Conservation (phyloP, 164 flowering plant genomes). For the Umbilicus rupestris region DNA sequence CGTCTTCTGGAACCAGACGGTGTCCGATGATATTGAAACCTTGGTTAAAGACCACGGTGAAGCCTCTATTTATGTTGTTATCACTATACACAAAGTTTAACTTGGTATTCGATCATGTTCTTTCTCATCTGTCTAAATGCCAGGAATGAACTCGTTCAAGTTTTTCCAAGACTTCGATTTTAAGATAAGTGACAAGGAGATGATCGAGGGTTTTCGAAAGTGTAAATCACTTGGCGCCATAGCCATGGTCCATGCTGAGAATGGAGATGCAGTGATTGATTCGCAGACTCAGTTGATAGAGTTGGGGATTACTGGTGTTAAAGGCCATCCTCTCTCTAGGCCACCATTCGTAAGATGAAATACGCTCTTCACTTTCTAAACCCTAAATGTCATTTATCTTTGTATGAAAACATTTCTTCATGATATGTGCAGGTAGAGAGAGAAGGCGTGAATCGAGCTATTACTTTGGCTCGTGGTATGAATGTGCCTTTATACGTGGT, state of each 20-base stretch:
- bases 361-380: background rate
- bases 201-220: slow-evolving; percentile 67
- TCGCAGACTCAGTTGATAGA: slow-evolving; percentile 83
- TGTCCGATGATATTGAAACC: slow-evolving; percentile 78
- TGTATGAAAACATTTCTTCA: background rate
- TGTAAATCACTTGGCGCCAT: slow-evolving; percentile 97
- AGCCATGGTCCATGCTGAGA: slow-evolving; percentile 98
- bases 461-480: background rate
- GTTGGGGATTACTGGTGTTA: slow-evolving; percentile 91
- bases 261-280: slow-evolving; percentile 90
- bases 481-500: background rate
- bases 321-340: slow-evolving; percentile 95
- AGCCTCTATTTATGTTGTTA: slow-evolving; percentile 7
- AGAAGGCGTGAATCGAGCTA: slow-evolving; percentile 1
- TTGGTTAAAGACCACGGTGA: slow-evolving; percentile 95
- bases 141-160: slow-evolving; percentile 2
- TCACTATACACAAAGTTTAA: too few relatives aligned
- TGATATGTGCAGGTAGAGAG: background rate
- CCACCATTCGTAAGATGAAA: slow-evolving; percentile 60
- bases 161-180: slow-evolving; percentile 14
- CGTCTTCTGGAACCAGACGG: slow-evolving; percentile 81
- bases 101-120: background rate
- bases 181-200: slow-evolving; percentile 75
- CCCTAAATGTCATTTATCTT: background rate
- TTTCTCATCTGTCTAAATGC: background rate